Base-by-base conservation (phyloP, 2,329 filamentous ascomycete species). In the Ciborinia camelliae region DNA sequence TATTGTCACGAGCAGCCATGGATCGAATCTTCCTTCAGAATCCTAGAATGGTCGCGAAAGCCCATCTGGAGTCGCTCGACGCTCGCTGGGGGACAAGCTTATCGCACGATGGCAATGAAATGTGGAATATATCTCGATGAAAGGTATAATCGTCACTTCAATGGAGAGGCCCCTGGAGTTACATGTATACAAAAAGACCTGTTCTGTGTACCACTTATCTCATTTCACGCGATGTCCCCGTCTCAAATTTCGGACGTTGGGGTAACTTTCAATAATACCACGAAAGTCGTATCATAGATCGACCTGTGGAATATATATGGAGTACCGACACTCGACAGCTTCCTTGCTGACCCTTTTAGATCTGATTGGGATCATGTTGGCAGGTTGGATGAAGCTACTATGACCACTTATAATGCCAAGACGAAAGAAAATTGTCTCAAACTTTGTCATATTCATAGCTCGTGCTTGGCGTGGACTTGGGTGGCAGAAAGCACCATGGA, bases 91-190 rank as follows among this genome's bases (percentile, higher is more conserved):
- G 84, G 84, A 86, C 71, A 79, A 79, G 60, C 75, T 86, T 26
- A 77, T 86, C 8, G 81, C 83, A 81, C 79, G 28, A 82, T 82
- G 41, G 73, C 85, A 55, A 81, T 83, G 73, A 80, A 80, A 71
- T 71, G 83, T 5, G 84, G 81, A 15, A 75, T 86, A 50, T 84
- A 85, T 72, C 75, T 86, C 8, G 81, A 85, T 68, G 84, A 86
- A 75, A 74, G 77, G 7, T 84, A 83, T 74, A 78, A 78, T 64
- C 81, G 80, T 57, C 74, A 84, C 66, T 86, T 86, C 74, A 86
- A 84, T 71, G 83, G 84, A 55, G 83, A 85, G 70, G 73, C 76
- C 26, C 83, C 84, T 0, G 72, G 74, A 67, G 76, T 79, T 70
- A 82, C 81, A 59, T 79, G 80, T 54, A 79, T 85, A 71, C 77